Base-by-base conservation (phyloP, 2,329 filamentous ascomycete genomes). In the Lasiodiplodia theobromae region DNA sequence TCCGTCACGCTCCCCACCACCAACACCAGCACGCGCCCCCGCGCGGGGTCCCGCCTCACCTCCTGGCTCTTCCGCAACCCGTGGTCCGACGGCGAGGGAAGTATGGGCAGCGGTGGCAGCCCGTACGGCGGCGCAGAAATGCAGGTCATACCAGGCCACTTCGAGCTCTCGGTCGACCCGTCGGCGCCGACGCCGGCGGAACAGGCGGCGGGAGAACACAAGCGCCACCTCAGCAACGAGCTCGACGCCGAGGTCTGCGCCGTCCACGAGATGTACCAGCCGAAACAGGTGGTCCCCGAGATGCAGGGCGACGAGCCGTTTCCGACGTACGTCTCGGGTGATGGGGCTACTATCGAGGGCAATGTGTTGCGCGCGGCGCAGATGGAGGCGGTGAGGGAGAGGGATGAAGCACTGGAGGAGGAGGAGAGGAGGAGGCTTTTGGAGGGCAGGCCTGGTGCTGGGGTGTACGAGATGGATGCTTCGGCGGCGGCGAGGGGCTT, bases 191-290 rank as follows among this genome's bases (percentile, higher is more conserved):
- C 56, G 28, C 66, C 66, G 21, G 31, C 47, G 31, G 34, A 66
- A 23, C 31, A 11, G 16, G 51, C 5, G 16, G 47, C 53, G 11
- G 12, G 44, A 37, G 66, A 68, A 25, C 28, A 57, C 34, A 68
- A 68, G 57, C n/a, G 57, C 10, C 44, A 40, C 11, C 37, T 38
- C 2, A 54, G 57, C n/a, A 52, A 31, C 23, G 66, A 68, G 40
- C 44, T 68, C 7, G 66, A 68, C 14, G 56, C 57, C 12, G 49
- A 56, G 25, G 23, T 38, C 8, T 44, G 14, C 28, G 56, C 47
- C n/a, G 37, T 68, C 10, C 51, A 68, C 53, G 66, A 68, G 28
- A 68, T 68, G 66, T 68, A 47, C 51, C 57, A 63, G 23, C 57
- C 57, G 5, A 68, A 57, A 49, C 8, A 21, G 14, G 28, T 11